These are phyloP conservation scores for Hibiscus tridactylites DNA, from an alignment of 345 rosid species.

Conservation along the genomic window DNA sequence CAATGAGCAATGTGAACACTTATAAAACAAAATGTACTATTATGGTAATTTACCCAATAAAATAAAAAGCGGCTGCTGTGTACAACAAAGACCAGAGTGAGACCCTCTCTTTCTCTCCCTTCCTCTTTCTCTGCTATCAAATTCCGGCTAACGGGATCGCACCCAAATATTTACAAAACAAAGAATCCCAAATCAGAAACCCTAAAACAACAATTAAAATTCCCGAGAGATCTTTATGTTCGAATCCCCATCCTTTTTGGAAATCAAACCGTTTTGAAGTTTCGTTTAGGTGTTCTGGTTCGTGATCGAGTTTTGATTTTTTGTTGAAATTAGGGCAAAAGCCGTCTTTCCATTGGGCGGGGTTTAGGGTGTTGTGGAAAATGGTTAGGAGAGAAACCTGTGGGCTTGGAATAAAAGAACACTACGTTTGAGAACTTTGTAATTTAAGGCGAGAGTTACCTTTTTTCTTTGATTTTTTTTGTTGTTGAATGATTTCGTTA, in stretches of 20 bases:
- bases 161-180: conserved; percentile 11
- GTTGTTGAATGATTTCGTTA: conserved; percentile 35
- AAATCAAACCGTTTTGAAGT: background rate
- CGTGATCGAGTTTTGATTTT: conserved; percentile 27
- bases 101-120: conserved; percentile 18
- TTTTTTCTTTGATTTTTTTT: background rate
- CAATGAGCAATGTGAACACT: too few species aligned
- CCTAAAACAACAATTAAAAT: background rate
- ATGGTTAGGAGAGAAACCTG: conserved; percentile 14
- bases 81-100: conserved; percentile 35
- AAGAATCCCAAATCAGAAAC: background rate
- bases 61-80: conserved; percentile 38
- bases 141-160: conserved; percentile 43
- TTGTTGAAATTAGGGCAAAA: conserved; percentile 27
- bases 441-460: conserved; percentile 3
- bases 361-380: conserved; percentile 17
- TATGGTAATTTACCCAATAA: background rate
- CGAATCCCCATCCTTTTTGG: background rate
- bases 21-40: too few species aligned
- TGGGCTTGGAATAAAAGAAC: conserved; percentile 12
- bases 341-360: conserved; percentile 23
- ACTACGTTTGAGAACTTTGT: conserved; percentile 18
- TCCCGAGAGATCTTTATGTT: conserved; percentile 1
- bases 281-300: conserved; percentile 15
- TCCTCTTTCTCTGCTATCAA: conserved; percentile 17